Conservation (phyloP, 495 filamentous ascomycete species). For the Penicillium daleae region DNA sequence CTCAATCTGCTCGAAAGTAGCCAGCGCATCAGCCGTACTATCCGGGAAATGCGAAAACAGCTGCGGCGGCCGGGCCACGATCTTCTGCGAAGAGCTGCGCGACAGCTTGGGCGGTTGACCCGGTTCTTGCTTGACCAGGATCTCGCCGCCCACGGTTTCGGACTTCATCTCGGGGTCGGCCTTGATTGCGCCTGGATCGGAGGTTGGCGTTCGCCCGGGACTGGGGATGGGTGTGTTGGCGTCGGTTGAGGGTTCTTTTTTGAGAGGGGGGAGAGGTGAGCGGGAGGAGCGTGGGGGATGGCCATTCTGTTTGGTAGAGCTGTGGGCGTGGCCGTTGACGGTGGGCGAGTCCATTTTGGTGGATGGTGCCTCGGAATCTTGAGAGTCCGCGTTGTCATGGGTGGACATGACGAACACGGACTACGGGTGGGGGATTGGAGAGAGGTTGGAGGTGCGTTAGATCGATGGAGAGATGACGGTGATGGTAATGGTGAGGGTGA, state of each 20-base stretch:
- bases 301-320: conserved; percentile 23
- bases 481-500: neutral
- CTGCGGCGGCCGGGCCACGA: conserved; percentile 58
- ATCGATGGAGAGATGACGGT: neutral
- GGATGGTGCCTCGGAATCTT: conserved; percentile 17
- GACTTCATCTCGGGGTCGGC: conserved; percentile 30
- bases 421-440: conserved; percentile 23
- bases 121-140: conserved; percentile 66
- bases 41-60: conserved; percentile 73
- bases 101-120: conserved; percentile 73
- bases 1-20: conserved; percentile 77
- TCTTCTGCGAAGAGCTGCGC: conserved; percentile 75
- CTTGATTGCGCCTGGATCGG: conserved; percentile 27
- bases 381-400: conserved; percentile 50
- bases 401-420: conserved; percentile 52
- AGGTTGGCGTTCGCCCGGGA: neutral
- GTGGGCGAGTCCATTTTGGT: conserved; percentile 24
- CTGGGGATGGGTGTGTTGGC: neutral
- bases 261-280: conserved; percentile 17
- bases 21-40: conserved; percentile 72
- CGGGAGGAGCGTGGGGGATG: conserved; percentile 16
- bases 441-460: conserved; percentile 12
- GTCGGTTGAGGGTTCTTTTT: conserved; percentile 12
- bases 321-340: conserved; percentile 14
- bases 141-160: conserved; percentile 59